Conservation (phyloP, 2,329 filamentous ascomycete species). For the Talaromyces pinophilus region DNA sequence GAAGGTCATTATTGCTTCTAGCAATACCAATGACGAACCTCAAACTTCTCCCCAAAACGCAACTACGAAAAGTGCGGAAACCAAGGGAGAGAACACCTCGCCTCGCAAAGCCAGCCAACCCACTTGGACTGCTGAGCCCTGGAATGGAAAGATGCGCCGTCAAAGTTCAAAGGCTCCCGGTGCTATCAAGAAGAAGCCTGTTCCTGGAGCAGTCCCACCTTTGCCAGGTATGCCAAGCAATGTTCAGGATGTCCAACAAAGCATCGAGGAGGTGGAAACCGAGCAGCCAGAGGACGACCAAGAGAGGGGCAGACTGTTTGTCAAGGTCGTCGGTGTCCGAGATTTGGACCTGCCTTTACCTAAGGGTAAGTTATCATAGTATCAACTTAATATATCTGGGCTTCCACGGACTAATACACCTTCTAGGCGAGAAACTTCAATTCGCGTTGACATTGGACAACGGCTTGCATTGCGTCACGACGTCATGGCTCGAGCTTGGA, state of each 20-base stretch:
- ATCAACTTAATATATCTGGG: neutral
- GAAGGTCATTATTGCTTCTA: constrained; percentile 90
- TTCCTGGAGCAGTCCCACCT: constrained; percentile 71
- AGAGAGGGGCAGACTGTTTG: constrained; percentile 88
- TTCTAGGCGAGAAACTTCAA: constrained; percentile 78
- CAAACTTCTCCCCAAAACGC: constrained; percentile 30
- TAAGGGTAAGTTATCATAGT: constrained; percentile 66
- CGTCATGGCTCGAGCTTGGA: constrained; percentile 88
- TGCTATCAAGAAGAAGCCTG: constrained; percentile 61
- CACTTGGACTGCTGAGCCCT: constrained; percentile 95
- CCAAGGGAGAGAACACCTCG: constrained; percentile 66
- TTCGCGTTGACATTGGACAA: constrained; percentile 98
- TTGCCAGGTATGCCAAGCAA: constrained; percentile 87
- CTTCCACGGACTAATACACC: neutral
- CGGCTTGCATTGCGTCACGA: constrained; percentile 95
- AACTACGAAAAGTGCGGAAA: constrained; percentile 43
- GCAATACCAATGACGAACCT: constrained; percentile 61
- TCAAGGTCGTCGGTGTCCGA: constrained; percentile 98
- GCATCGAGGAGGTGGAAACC: constrained; percentile 69
- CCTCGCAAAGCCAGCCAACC: constrained; percentile 79
- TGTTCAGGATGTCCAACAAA: constrained; percentile 62
- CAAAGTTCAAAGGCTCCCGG: constrained; percentile 62
- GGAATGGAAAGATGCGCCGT: constrained; percentile 79
- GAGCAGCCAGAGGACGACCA: constrained; percentile 71
- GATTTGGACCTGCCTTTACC: constrained; percentile 90